Conservation (phyloP, 2,329 filamentous ascomycete species). For the Talaromyces sp. region DNA sequence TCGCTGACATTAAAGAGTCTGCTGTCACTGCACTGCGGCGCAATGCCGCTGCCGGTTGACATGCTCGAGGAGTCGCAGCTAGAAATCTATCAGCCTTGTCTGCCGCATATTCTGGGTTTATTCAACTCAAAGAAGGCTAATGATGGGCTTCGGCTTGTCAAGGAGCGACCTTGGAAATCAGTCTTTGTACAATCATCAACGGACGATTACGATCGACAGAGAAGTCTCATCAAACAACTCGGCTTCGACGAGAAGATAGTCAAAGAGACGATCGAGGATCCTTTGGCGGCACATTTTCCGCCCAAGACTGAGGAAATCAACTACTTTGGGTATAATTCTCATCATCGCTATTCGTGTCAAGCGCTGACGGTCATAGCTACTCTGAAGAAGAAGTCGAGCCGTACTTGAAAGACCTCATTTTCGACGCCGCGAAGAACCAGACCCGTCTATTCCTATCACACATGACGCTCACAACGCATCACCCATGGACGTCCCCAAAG, state of each 20-base stretch:
- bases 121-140: conserved; percentile 32
- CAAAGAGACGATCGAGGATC: conserved; percentile 27
- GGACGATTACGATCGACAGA: conserved; percentile 38
- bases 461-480: conserved; percentile 37
- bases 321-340: conserved; percentile 41
- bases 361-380: conserved; percentile 20
- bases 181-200: conserved; percentile 40
- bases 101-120: conserved; percentile 37
- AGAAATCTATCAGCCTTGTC: conserved; percentile 41
- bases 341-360: neutral
- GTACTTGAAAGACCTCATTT: conserved; percentile 36
- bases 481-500: conserved; percentile 42
- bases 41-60: conserved; percentile 40
- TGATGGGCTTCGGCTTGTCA: neutral
- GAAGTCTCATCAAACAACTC: conserved; percentile 33
- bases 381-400: conserved; percentile 42
- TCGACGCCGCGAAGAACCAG: conserved; percentile 25
- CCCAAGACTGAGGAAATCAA: conserved; percentile 38
- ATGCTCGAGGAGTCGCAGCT: conserved; percentile 36
- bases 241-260: conserved; percentile 32
- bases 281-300: conserved; percentile 30
- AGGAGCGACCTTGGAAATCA: conserved; percentile 31
- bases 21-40: conserved; percentile 39
- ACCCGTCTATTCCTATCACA: conserved; percentile 30
- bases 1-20: conserved; percentile 40